Evolutionary conservation across 2,329 filamentous ascomycete genomes (phyloP).

Genomic region (Orbilia brochopaga): DNA sequence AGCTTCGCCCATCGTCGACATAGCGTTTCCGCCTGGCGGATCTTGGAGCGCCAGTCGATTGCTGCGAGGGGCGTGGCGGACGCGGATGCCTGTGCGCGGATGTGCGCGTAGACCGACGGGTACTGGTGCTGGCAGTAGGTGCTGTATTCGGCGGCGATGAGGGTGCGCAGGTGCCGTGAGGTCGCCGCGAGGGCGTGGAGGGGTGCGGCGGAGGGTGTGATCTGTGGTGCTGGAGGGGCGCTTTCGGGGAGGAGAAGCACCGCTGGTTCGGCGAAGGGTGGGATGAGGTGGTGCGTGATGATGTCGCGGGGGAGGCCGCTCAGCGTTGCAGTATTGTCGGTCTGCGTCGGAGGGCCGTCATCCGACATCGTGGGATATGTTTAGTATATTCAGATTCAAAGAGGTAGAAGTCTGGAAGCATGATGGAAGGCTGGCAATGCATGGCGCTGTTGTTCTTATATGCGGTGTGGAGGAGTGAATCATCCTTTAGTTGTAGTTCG

Average conservation of each 20-base stretch:
- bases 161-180: constrained; percentile 22
- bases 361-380: too few relatives aligned
- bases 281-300: constrained; percentile 44
- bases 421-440: not conserved
- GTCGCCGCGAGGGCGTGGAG: constrained; percentile 20
- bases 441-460: not conserved
- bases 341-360: too few relatives aligned
- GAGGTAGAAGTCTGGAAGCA: not conserved
- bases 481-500: not conserved
- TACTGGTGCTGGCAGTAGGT: constrained; percentile 41
- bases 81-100: not conserved
- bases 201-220: constrained; percentile 10
- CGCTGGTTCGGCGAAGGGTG: constrained; percentile 26
- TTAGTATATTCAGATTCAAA: too few relatives aligned
- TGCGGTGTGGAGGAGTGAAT: not conserved
- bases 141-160: constrained; percentile 32
- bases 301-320: constrained; percentile 27
- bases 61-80: constrained; percentile 3
- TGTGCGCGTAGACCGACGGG: constrained; percentile 21
- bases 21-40: constrained; percentile 22
- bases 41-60: constrained; percentile 23
- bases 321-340: not conserved
- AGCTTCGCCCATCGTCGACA: constrained; percentile 24
- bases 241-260: constrained; percentile 6
- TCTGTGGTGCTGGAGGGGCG: constrained; percentile 1